phyloP scores from a whole-genome alignment of 176 grass and related monocot species.

The Triticum urartu region DNA sequence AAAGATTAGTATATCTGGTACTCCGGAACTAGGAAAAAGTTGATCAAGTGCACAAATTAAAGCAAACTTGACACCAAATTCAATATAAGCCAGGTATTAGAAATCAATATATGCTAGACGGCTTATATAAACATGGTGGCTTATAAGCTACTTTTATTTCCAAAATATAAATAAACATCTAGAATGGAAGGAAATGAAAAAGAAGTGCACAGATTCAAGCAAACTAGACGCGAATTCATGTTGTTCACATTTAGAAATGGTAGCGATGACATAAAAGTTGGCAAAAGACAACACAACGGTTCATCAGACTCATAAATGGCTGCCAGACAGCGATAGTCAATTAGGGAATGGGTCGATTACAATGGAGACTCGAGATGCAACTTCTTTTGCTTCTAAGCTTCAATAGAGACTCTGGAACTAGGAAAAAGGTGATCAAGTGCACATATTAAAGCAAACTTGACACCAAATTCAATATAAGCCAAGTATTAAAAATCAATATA shows the following conservation, averaged over 20 bases:
- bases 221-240: background rate
- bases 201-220: background rate
- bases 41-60: background rate
- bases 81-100: too few relatives aligned
- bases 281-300: background rate
- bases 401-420: background rate
- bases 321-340: conserved; percentile 10
- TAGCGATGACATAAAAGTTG: background rate
- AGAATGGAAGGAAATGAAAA: background rate
- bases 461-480: too few relatives aligned
- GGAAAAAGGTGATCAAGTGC: background rate
- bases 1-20: background rate
- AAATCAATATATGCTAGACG: too few relatives aligned
- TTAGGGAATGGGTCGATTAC: background rate
- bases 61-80: background rate
- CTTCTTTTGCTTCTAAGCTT: conserved; percentile 41
- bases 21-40: background rate
- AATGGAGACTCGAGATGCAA: conserved; percentile 42
- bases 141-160: background rate
- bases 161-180: background rate
- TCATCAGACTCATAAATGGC: conserved; percentile 21
- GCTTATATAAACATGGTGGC: too few relatives aligned
- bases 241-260: background rate
- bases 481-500: too few relatives aligned
- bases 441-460: too few relatives aligned